Conservation (phyloP, 2,329 filamentous ascomycete species). For the Fonsecaea multimorphosa region DNA sequence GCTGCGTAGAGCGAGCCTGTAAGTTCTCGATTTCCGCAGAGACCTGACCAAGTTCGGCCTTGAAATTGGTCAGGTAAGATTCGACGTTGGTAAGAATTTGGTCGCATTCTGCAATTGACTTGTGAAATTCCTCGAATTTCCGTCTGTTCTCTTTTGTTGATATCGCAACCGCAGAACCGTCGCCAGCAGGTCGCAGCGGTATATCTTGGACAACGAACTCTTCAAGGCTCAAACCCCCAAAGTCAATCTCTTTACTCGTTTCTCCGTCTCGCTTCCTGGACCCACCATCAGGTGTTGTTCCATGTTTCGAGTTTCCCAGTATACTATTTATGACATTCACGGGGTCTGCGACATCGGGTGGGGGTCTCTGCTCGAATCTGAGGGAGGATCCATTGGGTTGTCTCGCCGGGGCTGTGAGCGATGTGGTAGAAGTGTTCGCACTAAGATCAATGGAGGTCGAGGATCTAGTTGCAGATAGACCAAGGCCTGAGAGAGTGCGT, state of each 20-base stretch:
- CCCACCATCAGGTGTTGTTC: conserved; percentile 28
- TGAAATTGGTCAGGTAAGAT: conserved; percentile 87
- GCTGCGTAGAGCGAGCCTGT: conserved; percentile 79
- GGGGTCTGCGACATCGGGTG: conserved; percentile 68
- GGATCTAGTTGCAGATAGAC: conserved; percentile 69
- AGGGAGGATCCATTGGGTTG: conserved; percentile 71
- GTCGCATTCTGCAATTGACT: conserved; percentile 84
- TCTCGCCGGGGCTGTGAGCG: conserved; percentile 70
- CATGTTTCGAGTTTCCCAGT: conserved; percentile 45
- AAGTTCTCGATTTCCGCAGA: conserved; percentile 94
- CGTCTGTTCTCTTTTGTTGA: conserved; percentile 74
- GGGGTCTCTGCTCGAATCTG: conserved; percentile 63
- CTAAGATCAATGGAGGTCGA: conserved; percentile 75
- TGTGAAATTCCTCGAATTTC: conserved; percentile 88
- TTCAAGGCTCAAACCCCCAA: conserved; percentile 75
- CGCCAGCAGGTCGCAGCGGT: conserved; percentile 64
- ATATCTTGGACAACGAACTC: conserved; percentile 64
- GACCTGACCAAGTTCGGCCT: conserved; percentile 87
- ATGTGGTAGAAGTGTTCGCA: conserved; percentile 76
- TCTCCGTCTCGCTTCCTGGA: conserved; percentile 18
- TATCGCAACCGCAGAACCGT: conserved; percentile 69
- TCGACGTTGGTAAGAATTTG: conserved; percentile 93
- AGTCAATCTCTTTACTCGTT: conserved; percentile 70
- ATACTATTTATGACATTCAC: conserved; percentile 71
- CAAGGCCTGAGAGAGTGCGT: conserved; percentile 64